Conservation (phyloP, 2,329 filamentous ascomycete species). For the Microcera coccophila region DNA sequence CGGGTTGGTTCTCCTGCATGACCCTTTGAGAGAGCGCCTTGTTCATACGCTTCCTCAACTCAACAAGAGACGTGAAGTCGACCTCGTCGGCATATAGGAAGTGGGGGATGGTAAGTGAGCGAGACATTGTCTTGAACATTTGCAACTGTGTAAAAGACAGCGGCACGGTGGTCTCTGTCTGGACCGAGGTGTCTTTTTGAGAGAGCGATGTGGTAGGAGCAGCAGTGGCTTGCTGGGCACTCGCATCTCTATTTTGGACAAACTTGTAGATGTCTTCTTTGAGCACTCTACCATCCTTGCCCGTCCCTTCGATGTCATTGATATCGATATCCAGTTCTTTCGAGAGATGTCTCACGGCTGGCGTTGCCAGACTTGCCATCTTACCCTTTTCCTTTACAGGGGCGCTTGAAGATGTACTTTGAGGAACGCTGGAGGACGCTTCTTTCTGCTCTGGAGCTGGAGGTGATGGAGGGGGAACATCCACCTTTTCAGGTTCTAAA, state of each 20-base stretch:
- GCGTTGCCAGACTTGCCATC: conserved; percentile 76
- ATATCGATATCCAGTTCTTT: conserved; percentile 79
- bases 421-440: conserved; percentile 1
- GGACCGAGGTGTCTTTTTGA: conserved; percentile 37
- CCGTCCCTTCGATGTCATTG: conserved; percentile 73
- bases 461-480: conserved; percentile 20
- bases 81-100: conserved; percentile 93
- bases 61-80: conserved; percentile 71
- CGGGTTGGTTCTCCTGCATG: conserved; percentile 46
- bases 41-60: conserved; percentile 73
- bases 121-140: conserved; percentile 98
- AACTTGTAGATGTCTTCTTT: conserved; percentile 88
- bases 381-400: conserved; percentile 48
- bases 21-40: conserved; percentile 44
- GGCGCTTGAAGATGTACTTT: not conserved
- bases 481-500: conserved; percentile 29
- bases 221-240: conserved; percentile 24
- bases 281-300: conserved; percentile 82
- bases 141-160: conserved; percentile 78
- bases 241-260: conserved; percentile 53
- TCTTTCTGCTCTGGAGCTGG: conserved; percentile 12
- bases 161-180: conserved; percentile 64
- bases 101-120: conserved; percentile 84
- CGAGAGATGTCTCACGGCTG: conserved; percentile 82
- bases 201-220: conserved; percentile 20